These are phyloP conservation scores for Phytophthora nicotianae DNA, from an alignment of 352 stramenopile genomes.

Conservation along the genomic window DNA sequence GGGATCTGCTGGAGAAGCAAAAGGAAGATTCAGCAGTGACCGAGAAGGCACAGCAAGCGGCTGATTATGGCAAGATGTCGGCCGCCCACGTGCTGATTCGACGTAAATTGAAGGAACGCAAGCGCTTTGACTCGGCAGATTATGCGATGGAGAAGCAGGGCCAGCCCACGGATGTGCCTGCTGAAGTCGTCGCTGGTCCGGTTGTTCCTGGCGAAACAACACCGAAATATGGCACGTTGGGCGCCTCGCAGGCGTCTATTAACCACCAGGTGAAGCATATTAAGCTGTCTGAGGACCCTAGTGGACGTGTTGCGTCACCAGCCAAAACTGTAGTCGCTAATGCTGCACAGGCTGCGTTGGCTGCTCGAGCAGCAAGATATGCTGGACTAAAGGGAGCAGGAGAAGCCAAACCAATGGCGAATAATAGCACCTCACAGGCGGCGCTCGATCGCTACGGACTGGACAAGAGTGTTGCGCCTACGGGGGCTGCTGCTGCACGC, in stretches of 20 bases:
- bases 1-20: constrained; percentile 44
- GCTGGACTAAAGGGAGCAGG: constrained; percentile 19
- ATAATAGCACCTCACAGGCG: constrained; percentile 9
- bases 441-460: constrained; percentile 30
- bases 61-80: constrained; percentile 70
- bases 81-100: constrained; percentile 79
- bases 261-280: constrained; percentile 81
- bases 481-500: constrained; percentile 48
- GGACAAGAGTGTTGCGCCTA: constrained; percentile 28
- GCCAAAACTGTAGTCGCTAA: constrained; percentile 19
- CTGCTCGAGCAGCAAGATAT: constrained; percentile 27
- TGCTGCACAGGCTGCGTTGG: constrained; percentile 32
- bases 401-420: constrained; percentile 5
- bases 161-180: constrained; percentile 34
- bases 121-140: constrained; percentile 84
- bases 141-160: constrained; percentile 74
- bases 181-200: constrained; percentile 16
- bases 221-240: constrained; percentile 12
- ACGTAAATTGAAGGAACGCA: constrained; percentile 80
- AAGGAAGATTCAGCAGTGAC: constrained; percentile 6
- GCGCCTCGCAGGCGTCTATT: constrained; percentile 35
- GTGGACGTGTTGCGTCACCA: constrained; percentile 33
- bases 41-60: not conserved
- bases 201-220: constrained; percentile 1
- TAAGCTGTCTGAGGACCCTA: constrained; percentile 60